These are phyloP conservation scores for Aspergillus asperescens DNA, from an alignment of 495 filamentous ascomycete genomes.

Conservation along the genomic window DNA sequence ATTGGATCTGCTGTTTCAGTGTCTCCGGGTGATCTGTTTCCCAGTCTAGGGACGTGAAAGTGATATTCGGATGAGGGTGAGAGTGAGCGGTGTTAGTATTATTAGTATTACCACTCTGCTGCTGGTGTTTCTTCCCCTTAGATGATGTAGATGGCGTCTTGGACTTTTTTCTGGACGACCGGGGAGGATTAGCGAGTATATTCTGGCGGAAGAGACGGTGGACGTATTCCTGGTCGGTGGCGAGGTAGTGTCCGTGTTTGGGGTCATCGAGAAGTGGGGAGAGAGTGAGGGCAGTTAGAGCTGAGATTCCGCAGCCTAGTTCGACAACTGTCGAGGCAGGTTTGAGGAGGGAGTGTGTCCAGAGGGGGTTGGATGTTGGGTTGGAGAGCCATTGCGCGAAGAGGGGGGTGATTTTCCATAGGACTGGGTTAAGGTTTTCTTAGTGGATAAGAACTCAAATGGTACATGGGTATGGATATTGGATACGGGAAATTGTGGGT, in stretches of 20 bases:
- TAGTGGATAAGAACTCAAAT: too few species aligned
- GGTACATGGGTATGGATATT: constrained; percentile 24
- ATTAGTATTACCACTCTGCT: too few species aligned
- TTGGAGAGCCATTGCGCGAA: constrained; percentile 77
- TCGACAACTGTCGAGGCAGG: constrained; percentile 61
- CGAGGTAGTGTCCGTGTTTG: constrained; percentile 51
- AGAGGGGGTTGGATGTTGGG: constrained; percentile 56
- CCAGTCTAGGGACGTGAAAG: constrained; percentile 44
- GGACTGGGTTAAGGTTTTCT: too few species aligned
- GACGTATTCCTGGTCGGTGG: constrained; percentile 88
- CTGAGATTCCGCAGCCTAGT: constrained; percentile 82
- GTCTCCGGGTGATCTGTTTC: constrained; percentile 34
- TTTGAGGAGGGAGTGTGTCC: constrained; percentile 49
- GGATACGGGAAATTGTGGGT: background rate
- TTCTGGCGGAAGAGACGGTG: constrained; percentile 69
- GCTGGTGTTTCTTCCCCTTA: constrained; percentile 21
- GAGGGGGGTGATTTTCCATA: constrained; percentile 89
- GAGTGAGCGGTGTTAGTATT: too few species aligned
- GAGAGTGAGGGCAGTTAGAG: constrained; percentile 62
- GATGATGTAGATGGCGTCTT: constrained; percentile 7
- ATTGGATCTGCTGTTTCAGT: constrained; percentile 27
- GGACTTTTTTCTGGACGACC: background rate
- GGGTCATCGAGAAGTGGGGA: constrained; percentile 47
- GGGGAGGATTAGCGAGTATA: constrained; percentile 54
- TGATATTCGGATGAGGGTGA: constrained; percentile 25